Percentiles rank a stretch among this genome's conserved stretches.
phyloP scores from a whole-genome alignment of 179 eudicot species.

The Silene noctiflora region DNA sequence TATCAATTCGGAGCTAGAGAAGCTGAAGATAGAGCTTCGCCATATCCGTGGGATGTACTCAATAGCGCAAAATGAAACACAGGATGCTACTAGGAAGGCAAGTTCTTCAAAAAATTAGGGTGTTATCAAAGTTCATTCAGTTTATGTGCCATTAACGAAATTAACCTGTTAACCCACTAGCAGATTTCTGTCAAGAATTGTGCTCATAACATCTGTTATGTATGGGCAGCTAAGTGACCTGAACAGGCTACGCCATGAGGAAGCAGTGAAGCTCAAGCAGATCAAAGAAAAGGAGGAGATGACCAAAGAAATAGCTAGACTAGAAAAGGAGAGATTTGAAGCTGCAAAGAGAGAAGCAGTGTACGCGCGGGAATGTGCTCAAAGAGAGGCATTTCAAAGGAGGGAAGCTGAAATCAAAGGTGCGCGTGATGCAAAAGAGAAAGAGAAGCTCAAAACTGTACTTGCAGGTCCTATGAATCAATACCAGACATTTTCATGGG shows the following conservation, averaged over 20 bases:
- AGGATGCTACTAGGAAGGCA: conserved; percentile 79
- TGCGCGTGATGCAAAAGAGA: conserved; percentile 59
- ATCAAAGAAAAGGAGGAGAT: conserved; percentile 53
- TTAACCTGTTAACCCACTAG: background rate
- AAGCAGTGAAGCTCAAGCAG: conserved; percentile 56
- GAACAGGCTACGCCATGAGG: conserved; percentile 53
- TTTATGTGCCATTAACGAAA: too few relatives aligned
- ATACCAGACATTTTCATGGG: conserved; percentile 76
- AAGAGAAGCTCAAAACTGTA: conserved; percentile 60
- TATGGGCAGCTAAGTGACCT: conserved; percentile 60
- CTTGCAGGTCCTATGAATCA: conserved; percentile 44
- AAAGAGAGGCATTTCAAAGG: conserved; percentile 61
- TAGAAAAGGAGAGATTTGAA: conserved; percentile 58
- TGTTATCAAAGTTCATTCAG: background rate
- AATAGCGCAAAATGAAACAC: conserved; percentile 69
- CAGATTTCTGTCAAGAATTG: background rate
- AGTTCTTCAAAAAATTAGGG: background rate
- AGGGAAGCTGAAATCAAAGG: conserved; percentile 67
- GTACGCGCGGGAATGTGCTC: conserved; percentile 47
- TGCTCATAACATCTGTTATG: background rate
- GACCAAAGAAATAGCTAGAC: conserved; percentile 58
- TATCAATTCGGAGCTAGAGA: conserved; percentile 62
- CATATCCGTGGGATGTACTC: conserved; percentile 79
- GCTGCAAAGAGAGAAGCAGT: conserved; percentile 64
- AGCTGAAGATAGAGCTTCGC: conserved; percentile 69